A percentile compares a stretch with the other conserved stretches of the same genome.
These are phyloP conservation scores for Favolaschia claudopus DNA, from an alignment of 768 basidiomycete species.

Conservation along the genomic window DNA sequence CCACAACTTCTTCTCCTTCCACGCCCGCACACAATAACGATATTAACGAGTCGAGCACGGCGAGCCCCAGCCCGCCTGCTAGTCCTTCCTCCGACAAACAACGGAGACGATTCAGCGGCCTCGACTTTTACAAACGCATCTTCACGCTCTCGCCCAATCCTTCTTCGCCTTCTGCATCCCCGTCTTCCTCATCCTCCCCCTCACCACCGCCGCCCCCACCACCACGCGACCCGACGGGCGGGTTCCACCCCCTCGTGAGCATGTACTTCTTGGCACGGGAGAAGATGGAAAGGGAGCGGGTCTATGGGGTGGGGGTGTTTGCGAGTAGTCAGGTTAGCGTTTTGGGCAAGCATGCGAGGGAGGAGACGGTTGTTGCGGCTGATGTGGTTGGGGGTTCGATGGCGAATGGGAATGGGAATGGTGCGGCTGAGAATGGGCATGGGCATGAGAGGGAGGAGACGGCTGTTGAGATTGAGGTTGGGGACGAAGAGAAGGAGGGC, in stretches of 20 bases:
- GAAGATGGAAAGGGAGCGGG: slow-evolving; percentile 92
- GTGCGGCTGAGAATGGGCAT: too few relatives aligned
- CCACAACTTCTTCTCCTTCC: slow-evolving; percentile 68
- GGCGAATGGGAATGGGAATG: too few relatives aligned
- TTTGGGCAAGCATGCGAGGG: slow-evolving; percentile 29
- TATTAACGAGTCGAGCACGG: too few relatives aligned
- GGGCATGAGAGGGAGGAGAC: too few relatives aligned
- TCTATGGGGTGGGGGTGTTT: slow-evolving; percentile 94
- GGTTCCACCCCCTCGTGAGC: slow-evolving; percentile 93
- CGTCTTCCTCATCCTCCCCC: slow-evolving; percentile 18
- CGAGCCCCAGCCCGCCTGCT: slow-evolving; percentile 54
- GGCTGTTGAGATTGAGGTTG: too few relatives aligned
- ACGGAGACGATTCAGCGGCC: slow-evolving; percentile 89
- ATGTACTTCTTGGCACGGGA: slow-evolving; percentile 97
- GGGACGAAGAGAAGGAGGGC: too few relatives aligned
- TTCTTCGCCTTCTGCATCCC: slow-evolving; percentile 61
- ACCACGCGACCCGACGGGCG: slow-evolving; percentile 80
- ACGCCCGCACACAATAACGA: too few relatives aligned
- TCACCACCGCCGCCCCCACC: slow-evolving; percentile 17
- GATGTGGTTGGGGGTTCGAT: too few relatives aligned
- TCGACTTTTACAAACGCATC: slow-evolving; percentile 94
- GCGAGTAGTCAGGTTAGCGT: slow-evolving; percentile 89
- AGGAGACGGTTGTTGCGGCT: too few relatives aligned
- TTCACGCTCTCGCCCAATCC: too few relatives aligned
- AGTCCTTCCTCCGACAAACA: slow-evolving; percentile 64